Base-by-base conservation (phyloP, 116 monocot species). In the Dioscorea cayenensis region DNA sequence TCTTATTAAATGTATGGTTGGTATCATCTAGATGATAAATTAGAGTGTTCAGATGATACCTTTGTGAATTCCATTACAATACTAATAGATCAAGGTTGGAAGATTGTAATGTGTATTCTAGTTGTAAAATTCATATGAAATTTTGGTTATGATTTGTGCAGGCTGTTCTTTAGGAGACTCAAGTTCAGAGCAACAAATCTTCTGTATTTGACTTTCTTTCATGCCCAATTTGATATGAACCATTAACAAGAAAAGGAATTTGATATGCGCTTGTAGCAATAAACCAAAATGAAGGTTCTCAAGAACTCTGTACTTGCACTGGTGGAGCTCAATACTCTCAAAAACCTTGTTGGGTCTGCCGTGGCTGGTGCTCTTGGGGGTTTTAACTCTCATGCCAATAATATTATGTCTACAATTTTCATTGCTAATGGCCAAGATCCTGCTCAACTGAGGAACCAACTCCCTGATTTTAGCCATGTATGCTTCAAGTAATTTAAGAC, bases 341-440 rank as follows among this genome's bases (percentile, higher is more conserved):
- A 97, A 69, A 97, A 97, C 67, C 86, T 97, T 63, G 93, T 83
- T 16, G 92, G 92, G 7, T 97, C 93, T 16, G 92, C 97, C 22
- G 77, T 97, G 18, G 97, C 93, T 63, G 97, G 97, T 36, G 70
- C 90, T 60, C 78, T 97, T 23, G 97, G 97, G 17, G 97, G 93
- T 4, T 95, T 92, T 64, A 95, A 95, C 71, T 92, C 95, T 38
- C 95, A 95, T 74, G 92, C 95, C n/a, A 87, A 87, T 83, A 95
- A 95, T 74, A 87, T 95, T 50, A 90, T 95, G 2, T 76, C 92
- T 60, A 93, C 93, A 2, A 68, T 97, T 29, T 97, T 88, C 81
- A 97, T 97, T 73, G 97, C 97, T 63, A 97, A 93, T 7, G 97
- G 93, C 16, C 97, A 97, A 83, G 97, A 97, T 70, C 97, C 97